A percentile compares a stretch with the other conserved stretches of the same genome.
Conservation (phyloP, 805 yeast species). For the Barnettozyma sucrosica region DNA sequence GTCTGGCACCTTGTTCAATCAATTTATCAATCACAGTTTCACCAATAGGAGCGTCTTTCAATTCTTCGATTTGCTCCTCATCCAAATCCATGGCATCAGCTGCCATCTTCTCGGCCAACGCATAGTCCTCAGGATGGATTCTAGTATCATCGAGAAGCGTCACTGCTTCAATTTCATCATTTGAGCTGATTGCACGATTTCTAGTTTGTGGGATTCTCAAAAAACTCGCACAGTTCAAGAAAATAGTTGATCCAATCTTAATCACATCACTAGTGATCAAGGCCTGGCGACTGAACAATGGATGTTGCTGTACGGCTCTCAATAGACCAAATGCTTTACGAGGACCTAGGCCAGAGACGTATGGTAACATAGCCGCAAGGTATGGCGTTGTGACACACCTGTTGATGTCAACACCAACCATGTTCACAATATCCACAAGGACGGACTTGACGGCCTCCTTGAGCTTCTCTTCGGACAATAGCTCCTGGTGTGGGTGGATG, state of each 20-base stretch:
- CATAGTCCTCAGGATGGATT: slow-evolving; percentile 97
- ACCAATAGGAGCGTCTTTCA: slow-evolving; percentile 64
- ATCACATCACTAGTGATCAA: slow-evolving; percentile 70
- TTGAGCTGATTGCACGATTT: slow-evolving; percentile 24
- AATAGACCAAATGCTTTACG: slow-evolving; percentile 87
- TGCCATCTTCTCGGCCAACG: slow-evolving; percentile 93
- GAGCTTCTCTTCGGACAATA: slow-evolving; percentile 60
- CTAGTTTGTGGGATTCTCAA: slow-evolving; percentile 64
- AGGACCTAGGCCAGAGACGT: slow-evolving; percentile 89
- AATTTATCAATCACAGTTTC: slow-evolving; percentile 63
- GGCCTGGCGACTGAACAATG: slow-evolving; percentile 73
- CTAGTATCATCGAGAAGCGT: slow-evolving; percentile 82
- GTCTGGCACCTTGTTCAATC: slow-evolving; percentile 58
- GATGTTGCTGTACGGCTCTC: slow-evolving; percentile 65
- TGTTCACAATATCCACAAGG: slow-evolving; percentile 82
- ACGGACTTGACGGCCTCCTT: slow-evolving; percentile 67
- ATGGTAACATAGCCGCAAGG: slow-evolving; percentile 65
- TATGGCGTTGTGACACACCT: slow-evolving; percentile 77
- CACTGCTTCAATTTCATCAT: slow-evolving; percentile 59
- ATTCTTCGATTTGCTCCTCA: slow-evolving; percentile 82
- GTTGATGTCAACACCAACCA: slow-evolving; percentile 91
- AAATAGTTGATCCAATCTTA: slow-evolving; percentile 64
- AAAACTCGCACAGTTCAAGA: slow-evolving; percentile 90
- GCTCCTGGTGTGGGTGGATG: slow-evolving; percentile 67
- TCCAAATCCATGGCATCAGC: slow-evolving; percentile 95